Evolutionary conservation across 257 asterid species (phyloP).

Genomic region (Ophiorrhiza pumila): DNA sequence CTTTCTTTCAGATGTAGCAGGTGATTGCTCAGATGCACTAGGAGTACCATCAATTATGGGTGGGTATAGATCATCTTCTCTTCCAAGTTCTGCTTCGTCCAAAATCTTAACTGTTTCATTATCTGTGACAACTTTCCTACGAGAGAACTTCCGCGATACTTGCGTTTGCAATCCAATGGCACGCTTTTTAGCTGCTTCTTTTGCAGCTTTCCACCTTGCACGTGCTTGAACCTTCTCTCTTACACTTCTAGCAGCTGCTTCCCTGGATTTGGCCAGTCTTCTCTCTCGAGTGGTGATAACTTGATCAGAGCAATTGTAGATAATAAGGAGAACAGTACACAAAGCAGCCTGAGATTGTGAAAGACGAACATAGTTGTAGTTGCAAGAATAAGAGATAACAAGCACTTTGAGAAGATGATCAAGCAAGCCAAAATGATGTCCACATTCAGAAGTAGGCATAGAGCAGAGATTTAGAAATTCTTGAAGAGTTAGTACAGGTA

Average conservation of each 20-base stretch:
- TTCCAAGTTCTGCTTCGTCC: slow-evolving; percentile 18
- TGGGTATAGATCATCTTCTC: slow-evolving; percentile 19
- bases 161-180: slow-evolving; percentile 63
- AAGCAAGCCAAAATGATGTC: background rate
- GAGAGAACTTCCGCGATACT: slow-evolving; percentile 70
- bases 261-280: slow-evolving; percentile 79
- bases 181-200: slow-evolving; percentile 79
- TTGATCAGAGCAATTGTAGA: slow-evolving; percentile 91
- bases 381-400: slow-evolving; percentile 1
- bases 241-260: slow-evolving; percentile 85
- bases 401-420: background rate
- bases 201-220: slow-evolving; percentile 80
- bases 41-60: slow-evolving; percentile 22
- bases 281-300: slow-evolving; percentile 77
- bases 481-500: background rate
- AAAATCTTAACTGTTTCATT: slow-evolving; percentile 40
- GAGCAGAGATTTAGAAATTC: background rate
- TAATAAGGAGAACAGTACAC: slow-evolving; percentile 68
- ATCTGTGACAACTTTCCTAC: slow-evolving; percentile 33
- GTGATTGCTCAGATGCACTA: slow-evolving; percentile 34
- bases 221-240: slow-evolving; percentile 78
- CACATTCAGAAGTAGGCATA: background rate
- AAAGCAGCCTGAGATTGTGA: slow-evolving; percentile 63
- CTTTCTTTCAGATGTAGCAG: slow-evolving; percentile 33
- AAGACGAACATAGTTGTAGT: slow-evolving; percentile 1